A percentile compares a stretch with the other conserved stretches of the same genome.
Evolutionary conservation across 768 basidiomycete genomes (phyloP).

Genomic region (Tylopilus plumbeoviolaceoides): DNA sequence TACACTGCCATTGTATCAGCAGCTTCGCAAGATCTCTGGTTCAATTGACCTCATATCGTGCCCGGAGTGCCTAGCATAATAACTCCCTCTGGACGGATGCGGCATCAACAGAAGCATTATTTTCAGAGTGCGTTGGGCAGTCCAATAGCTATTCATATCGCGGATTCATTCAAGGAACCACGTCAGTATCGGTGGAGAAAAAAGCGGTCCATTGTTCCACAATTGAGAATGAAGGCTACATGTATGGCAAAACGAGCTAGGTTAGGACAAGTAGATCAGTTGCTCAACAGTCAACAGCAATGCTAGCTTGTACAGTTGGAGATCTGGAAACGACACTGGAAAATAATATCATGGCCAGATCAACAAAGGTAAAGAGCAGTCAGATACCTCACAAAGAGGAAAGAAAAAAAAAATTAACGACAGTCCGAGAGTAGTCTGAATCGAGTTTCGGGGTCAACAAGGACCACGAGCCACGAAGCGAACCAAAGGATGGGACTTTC

Average conservation of each 20-base stretch:
- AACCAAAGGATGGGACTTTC: constrained; percentile 21
- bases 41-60: not conserved
- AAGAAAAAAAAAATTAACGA: constrained; percentile 1
- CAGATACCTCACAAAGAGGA: constrained; percentile 16
- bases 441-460: constrained; percentile 26
- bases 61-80: not conserved
- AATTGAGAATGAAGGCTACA: not conserved
- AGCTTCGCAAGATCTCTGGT: not conserved
- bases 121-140: too few species aligned
- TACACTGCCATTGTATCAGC: too few species aligned
- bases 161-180: too few species aligned
- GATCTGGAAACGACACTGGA: not conserved
- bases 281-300: too few species aligned
- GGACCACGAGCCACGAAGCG: constrained; percentile 24
- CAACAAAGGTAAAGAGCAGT: not conserved
- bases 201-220: not conserved
- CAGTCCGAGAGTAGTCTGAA: constrained; percentile 34
- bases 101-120: too few species aligned
- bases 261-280: too few species aligned
- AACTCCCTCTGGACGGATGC: too few species aligned
- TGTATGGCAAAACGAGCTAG: not conserved
- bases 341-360: not conserved
- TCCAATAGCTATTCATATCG: too few species aligned
- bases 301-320: not conserved
- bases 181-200: too few species aligned